phyloP scores from a whole-genome alignment of 495 filamentous ascomycete genomes.

The Aspergillus cristatus region DNA sequence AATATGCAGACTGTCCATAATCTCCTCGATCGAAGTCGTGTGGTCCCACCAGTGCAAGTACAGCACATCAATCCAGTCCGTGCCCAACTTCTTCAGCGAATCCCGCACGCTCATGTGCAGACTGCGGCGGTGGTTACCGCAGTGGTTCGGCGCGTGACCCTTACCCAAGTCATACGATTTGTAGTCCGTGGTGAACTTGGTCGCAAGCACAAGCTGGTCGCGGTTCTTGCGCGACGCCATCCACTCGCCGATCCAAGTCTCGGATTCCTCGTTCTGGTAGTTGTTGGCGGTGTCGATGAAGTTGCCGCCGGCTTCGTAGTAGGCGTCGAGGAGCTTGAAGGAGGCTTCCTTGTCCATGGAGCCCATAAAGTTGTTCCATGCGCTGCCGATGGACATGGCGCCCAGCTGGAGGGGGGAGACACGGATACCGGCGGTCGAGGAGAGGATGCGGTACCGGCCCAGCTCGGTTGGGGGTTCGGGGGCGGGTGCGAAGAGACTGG shows the following conservation, averaged over 20 bases:
- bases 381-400: conserved; percentile 53
- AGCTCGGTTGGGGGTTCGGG: conserved; percentile 46
- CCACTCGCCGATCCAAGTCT: conserved; percentile 48
- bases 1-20: conserved; percentile 51
- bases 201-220: conserved; percentile 64
- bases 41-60: conserved; percentile 57
- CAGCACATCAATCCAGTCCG: conserved; percentile 55
- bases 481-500: conserved; percentile 33
- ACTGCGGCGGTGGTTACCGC: conserved; percentile 47
- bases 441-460: conserved; percentile 51
- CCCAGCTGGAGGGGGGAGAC: conserved; percentile 55
- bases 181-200: conserved; percentile 51
- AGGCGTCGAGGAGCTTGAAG: conserved; percentile 46
- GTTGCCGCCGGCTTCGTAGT: conserved; percentile 39
- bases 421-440: conserved; percentile 47
- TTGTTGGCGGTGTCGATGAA: conserved; percentile 47
- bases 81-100: conserved; percentile 52
- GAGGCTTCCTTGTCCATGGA: conserved; percentile 36
- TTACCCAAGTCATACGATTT: conserved; percentile 21
- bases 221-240: conserved; percentile 42
- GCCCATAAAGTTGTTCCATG: conserved; percentile 42
- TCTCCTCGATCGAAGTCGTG: conserved; percentile 47
- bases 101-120: conserved; percentile 46
- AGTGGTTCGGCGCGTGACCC: conserved; percentile 42
- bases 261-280: conserved; percentile 43